A percentile compares a stretch with the other conserved stretches of the same genome.
phyloP scores from a whole-genome alignment of 2,329 filamentous ascomycete genomes.

The Alternaria arbusti region DNA sequence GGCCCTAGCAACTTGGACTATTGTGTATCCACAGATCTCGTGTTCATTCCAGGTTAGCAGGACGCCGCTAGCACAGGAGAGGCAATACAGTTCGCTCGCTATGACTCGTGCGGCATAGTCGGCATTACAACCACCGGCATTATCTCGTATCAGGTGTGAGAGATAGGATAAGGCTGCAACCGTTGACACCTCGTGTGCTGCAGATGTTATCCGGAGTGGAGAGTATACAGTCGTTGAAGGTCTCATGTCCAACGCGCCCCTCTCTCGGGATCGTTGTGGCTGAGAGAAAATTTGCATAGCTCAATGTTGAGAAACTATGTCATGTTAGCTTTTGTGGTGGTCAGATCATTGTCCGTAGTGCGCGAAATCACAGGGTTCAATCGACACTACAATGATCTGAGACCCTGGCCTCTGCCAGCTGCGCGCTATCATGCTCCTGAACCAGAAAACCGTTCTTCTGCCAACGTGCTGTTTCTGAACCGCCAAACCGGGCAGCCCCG shows the following conservation, averaged over 20 bases:
- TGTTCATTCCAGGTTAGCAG: constrained; percentile 1
- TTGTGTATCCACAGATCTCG: constrained; percentile 7
- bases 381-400: neutral
- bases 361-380: neutral
- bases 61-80: constrained; percentile 1
- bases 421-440: constrained; percentile 2
- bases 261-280: neutral
- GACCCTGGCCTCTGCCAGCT: constrained; percentile 1
- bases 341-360: neutral
- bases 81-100: neutral
- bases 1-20: constrained; percentile 3
- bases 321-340: neutral
- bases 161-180: neutral
- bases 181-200: neutral
- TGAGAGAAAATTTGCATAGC: neutral
- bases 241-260: neutral
- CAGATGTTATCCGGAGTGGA: neutral
- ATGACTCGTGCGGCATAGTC: constrained; percentile 3
- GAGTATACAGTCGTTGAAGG: neutral
- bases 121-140: constrained; percentile 8
- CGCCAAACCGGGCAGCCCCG: neutral
- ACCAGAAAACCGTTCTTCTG: neutral
- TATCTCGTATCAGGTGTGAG: constrained; percentile 8
- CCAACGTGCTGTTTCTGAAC: constrained; percentile 1
- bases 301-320: neutral